Conservation (phyloP, 176 grass and related monocot species). For the Eleusine coracana region DNA sequence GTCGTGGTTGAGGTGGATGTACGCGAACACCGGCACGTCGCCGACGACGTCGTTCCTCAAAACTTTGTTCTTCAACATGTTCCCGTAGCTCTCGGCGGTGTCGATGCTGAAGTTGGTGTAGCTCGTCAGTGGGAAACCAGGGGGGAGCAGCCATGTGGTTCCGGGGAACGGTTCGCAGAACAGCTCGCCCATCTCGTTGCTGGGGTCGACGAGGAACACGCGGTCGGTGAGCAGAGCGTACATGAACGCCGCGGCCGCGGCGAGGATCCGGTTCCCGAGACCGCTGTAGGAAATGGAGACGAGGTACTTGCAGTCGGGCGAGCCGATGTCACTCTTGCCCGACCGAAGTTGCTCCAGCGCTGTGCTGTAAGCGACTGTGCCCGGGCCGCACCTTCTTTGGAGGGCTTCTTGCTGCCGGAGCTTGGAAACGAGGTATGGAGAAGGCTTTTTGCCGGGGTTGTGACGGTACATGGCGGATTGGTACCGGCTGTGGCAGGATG, state of each 20-base stretch:
- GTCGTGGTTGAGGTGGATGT: slow-evolving; percentile 55
- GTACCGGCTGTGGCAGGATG: slow-evolving; percentile 62
- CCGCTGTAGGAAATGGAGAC: slow-evolving; percentile 60
- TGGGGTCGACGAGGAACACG: slow-evolving; percentile 65
- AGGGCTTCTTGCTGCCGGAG: slow-evolving; percentile 55
- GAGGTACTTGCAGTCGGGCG: slow-evolving; percentile 55
- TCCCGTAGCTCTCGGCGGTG: slow-evolving; percentile 53
- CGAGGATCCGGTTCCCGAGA: slow-evolving; percentile 67
- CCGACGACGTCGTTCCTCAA: slow-evolving; percentile 17
- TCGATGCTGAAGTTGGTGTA: slow-evolving; percentile 48
- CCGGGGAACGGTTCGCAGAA: slow-evolving; percentile 70
- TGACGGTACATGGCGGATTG: slow-evolving; percentile 52
- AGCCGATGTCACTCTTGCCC: slow-evolving; percentile 5
- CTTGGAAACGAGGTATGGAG: slow-evolving; percentile 47
- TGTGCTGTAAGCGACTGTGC: slow-evolving; percentile 49
- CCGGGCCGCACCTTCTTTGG: slow-evolving; percentile 57
- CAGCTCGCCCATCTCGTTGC: slow-evolving; percentile 38
- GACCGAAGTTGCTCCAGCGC: slow-evolving; percentile 48
- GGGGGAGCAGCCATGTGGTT: slow-evolving; percentile 61
- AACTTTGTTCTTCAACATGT: slow-evolving; percentile 46
- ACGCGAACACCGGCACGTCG: slow-evolving; percentile 34
- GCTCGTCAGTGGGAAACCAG: slow-evolving; percentile 36
- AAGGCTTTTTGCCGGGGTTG: slow-evolving; percentile 30
- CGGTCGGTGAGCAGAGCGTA: slow-evolving; percentile 69
- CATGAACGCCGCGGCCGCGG: slow-evolving; percentile 64